Conservation (phyloP, 441 rosid species). For the Croton setiger region DNA sequence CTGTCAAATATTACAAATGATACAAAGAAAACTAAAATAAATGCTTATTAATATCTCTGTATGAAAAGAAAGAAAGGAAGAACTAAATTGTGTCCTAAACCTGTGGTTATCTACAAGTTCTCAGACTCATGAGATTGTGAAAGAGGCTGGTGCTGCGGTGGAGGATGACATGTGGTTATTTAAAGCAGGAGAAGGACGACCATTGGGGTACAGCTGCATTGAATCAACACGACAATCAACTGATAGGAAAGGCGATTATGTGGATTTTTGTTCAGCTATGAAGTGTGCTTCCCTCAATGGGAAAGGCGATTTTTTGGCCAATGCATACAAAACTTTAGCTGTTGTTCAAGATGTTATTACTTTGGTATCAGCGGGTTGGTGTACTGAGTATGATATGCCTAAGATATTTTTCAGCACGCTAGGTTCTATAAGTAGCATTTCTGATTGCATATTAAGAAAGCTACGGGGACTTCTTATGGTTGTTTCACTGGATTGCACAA, state of each 20-base stretch:
- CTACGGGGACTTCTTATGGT: constrained; percentile 69
- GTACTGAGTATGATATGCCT: constrained; percentile 36
- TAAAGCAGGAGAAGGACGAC: constrained; percentile 37
- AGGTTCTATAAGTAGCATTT: constrained; percentile 50
- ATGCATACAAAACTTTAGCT: constrained; percentile 44
- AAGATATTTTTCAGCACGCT: constrained; percentile 70
- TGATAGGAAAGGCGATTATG: constrained; percentile 27
- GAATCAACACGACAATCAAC: constrained; percentile 29
- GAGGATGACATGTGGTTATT: constrained; percentile 56
- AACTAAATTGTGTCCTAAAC: constrained; percentile 24
- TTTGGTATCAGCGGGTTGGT: constrained; percentile 39
- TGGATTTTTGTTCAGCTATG: constrained; percentile 37
- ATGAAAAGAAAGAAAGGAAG: neutral
- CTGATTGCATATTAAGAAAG: constrained; percentile 75
- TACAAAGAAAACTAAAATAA: neutral
- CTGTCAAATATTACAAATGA: neutral
- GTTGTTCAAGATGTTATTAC: constrained; percentile 59
- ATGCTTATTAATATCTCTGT: neutral
- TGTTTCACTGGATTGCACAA: constrained; percentile 72
- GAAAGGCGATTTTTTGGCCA: constrained; percentile 33
- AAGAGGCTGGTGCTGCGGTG: constrained; percentile 41
- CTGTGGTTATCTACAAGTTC: constrained; percentile 25
- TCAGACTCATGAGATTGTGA: constrained; percentile 74
- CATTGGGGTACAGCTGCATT: constrained; percentile 33
- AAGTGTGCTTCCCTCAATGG: constrained; percentile 28